Conservation (phyloP, 345 rosid species). For the Eutrema heterophyllum region DNA sequence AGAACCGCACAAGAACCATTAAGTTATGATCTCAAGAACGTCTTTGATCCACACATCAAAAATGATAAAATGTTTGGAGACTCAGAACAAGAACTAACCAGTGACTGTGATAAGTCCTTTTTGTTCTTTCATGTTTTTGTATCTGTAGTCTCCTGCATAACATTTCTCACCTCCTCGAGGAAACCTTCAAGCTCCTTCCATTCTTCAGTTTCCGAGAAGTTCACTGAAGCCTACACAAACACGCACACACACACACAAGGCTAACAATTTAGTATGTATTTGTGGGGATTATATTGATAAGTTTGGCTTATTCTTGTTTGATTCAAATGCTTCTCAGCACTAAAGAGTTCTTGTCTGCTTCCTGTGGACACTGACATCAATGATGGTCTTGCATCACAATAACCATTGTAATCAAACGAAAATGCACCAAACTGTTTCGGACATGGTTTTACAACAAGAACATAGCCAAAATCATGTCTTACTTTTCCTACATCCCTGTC, state of each 20-base stretch:
- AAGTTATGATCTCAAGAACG: neutral
- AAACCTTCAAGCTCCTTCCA: conserved; percentile 50
- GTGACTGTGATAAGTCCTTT: neutral
- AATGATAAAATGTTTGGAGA: neutral
- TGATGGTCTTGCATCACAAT: conserved; percentile 42
- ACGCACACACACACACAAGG: neutral
- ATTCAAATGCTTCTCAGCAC: conserved; percentile 80
- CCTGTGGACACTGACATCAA: conserved; percentile 53
- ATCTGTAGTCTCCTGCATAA: conserved; percentile 25
- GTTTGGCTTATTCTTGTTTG: conserved; percentile 51
- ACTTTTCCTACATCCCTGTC: conserved; percentile 22
- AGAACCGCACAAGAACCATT: neutral
- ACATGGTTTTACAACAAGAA: conserved; percentile 28
- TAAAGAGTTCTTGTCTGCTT: conserved; percentile 51
- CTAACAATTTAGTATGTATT: neutral
- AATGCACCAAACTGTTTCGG: conserved; percentile 12
- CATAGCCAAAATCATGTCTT: conserved; percentile 25
- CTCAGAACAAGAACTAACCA: neutral
- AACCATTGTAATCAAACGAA: neutral
- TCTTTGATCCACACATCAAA: conserved; percentile 1
- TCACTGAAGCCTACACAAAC: conserved; percentile 46
- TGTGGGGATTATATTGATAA: neutral
- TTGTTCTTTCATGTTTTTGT: conserved; percentile 1
- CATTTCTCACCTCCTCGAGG: conserved; percentile 46
- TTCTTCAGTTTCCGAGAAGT: conserved; percentile 47